Evolutionary conservation across 163 green algal genomes (phyloP), one percentile per base, ranked within the genome.

Genomic region (Scenedesmus sp.): DNA sequence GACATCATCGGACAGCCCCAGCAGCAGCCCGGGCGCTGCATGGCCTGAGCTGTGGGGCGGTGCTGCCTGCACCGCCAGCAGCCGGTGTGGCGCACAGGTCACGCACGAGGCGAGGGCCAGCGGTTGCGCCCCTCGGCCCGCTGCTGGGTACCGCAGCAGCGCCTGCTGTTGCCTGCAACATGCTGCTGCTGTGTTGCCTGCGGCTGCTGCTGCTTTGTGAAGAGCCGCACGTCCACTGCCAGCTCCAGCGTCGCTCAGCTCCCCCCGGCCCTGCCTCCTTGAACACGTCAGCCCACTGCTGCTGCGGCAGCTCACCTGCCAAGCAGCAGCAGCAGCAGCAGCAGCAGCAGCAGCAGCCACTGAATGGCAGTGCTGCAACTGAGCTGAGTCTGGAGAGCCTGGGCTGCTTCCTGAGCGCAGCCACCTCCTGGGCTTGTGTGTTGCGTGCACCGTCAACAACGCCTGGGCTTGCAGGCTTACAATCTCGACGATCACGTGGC

Each of bases 211-310:
- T 70, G 84, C 61, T 89, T 49, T 33, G 35, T 33, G 61, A 84
- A 90, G n/a, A 87, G 87, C 76, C 87, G 37, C 9, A 91, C 49
- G 35, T 86, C 72, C 16, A 76, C 76, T 33, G 87, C 76, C 49
- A 46, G 51, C 20, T 91, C n/a, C 78, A 30, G 33, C 16, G 13
- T 51, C 78, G 16, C 33, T 18, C 3, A 51, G 33, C 1, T 93
- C 93, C 42, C 91, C n/a, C 92, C 15, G 90, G 85, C 24, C 92
- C 93, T 13, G 49, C 78, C 89, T 95, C 93, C 68, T 92, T 93
- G 92, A 93, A 95, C 4, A 95, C 37, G 44, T 95, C 93, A 10
- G 92, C 87, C 93, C 93, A 95, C 85, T 94, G 92, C 81, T 91
- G 70, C 68, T 90, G 70, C 18, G 92, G 72, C 88, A 86, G 33